A percentile compares a stretch with the other conserved stretches of the same genome.
These are phyloP conservation scores for Halophytophthora batemanensis DNA, from an alignment of 352 stramenopile species.

Conservation along the genomic window DNA sequence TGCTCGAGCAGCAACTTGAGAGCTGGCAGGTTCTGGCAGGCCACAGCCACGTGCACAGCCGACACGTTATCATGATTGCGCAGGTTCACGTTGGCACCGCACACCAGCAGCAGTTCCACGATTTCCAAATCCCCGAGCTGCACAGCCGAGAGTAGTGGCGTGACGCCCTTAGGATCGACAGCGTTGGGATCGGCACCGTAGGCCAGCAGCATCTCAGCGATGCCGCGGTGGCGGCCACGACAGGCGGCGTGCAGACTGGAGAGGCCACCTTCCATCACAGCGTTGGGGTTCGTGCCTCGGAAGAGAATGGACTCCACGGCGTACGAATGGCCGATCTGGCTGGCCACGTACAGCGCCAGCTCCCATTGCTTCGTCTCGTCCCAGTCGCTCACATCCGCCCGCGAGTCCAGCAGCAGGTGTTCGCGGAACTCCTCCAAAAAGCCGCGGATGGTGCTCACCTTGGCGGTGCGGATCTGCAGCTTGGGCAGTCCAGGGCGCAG, in stretches of 20 bases:
- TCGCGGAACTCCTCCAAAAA: conserved; percentile 51
- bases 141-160: conserved; percentile 48
- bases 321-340: conserved; percentile 41
- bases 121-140: conserved; percentile 43
- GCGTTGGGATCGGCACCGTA: conserved; percentile 42
- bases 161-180: conserved; percentile 36
- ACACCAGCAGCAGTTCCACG: conserved; percentile 43
- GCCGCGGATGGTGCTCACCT: conserved; percentile 31
- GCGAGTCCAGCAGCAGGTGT: conserved; percentile 37
- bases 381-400: conserved; percentile 15
- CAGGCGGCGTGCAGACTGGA: conserved; percentile 49
- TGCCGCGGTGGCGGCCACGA: conserved; percentile 38
- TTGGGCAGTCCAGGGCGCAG: conserved; percentile 34
- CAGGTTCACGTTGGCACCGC: conserved; percentile 48
- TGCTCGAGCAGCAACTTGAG: conserved; percentile 42
- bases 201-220: conserved; percentile 42
- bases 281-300: conserved; percentile 40
- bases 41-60: conserved; percentile 46
- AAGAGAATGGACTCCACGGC: conserved; percentile 46
- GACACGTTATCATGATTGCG: conserved; percentile 42
- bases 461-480: conserved; percentile 26
- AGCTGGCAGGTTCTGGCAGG: conserved; percentile 32
- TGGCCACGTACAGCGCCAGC: conserved; percentile 45
- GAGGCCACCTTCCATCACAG: conserved; percentile 29
- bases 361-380: conserved; percentile 45